Evolutionary conservation across 192 early-diverging fungal species (phyloP), one percentile per base, ranked within the genome.

Genomic region (Dimargaris verticillata): DNA sequence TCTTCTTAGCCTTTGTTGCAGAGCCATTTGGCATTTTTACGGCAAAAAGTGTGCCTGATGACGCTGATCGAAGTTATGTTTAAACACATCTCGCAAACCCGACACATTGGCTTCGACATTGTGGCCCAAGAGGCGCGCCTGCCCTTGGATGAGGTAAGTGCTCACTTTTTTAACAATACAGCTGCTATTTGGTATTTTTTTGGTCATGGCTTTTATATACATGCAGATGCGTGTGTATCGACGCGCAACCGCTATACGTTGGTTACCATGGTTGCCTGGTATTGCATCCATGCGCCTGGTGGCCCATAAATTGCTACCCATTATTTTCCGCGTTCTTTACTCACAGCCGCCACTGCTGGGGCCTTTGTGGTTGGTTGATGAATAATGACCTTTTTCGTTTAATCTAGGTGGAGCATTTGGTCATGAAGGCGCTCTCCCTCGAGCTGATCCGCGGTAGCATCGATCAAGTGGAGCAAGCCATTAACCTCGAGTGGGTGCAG

Each of bases 1-100:
- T n/a, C n/a, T n/a, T n/a, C n/a, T n/a, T 74, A 97, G 88, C 77
- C 81, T n/a, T 64, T 97, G 49, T 79, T 99, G 58, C 80, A 84
- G 52, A 76, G 83, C 55, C 78, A 82, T 61, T 68, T 85, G 14
- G 70, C 80, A 15, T 83, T 89, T 63, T 70, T 99, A 52, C 83
- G 85, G 60, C 90, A 94, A 77, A 99, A 99, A 78, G 89, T 99
- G 53, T 87, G 94, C 46, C 76, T 97, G 61, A 96, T 96, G 91
- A 88, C 96, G 0, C 77, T 99, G 47, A 91, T 97, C 61, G 96
- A 97, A 70, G 78, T 82, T 5, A 84, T 97, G 51, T 99, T 97
- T 72, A 83, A 83, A 72, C 82, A 89, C 42, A 74, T 71, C 66
- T 78, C 85, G 54, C 80, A 89, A 65, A 72, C 83, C 66, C 75